Evolutionary conservation across 2,329 filamentous ascomycete genomes (phyloP).

Genomic region (Diaporthe velutina): DNA sequence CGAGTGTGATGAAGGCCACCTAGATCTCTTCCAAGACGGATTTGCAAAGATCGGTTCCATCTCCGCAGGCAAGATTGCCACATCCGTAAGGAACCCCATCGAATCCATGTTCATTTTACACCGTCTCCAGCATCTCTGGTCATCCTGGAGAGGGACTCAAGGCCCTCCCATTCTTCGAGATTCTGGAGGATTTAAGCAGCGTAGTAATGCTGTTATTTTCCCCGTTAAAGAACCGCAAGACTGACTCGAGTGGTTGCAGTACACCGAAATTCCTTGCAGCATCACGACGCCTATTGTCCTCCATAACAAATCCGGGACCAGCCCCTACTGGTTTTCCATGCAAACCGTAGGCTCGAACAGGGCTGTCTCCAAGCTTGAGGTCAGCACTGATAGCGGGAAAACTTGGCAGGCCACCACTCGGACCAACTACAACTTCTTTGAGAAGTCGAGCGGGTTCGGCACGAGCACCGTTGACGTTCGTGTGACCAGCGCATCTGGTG

Average conservation of each 20-base stretch:
- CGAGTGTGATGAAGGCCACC: constrained; percentile 55
- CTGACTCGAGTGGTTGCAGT: constrained; percentile 39
- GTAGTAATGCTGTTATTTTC: too few relatives aligned
- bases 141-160: not conserved
- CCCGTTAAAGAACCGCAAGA: not conserved
- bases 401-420: constrained; percentile 70
- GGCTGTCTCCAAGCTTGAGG: constrained; percentile 67
- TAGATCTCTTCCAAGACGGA: constrained; percentile 60
- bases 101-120: not conserved
- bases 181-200: not conserved
- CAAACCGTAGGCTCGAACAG: constrained; percentile 75
- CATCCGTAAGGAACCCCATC: constrained; percentile 40
- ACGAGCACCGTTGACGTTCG: constrained; percentile 65
- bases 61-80: constrained; percentile 51
- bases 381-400: constrained; percentile 70
- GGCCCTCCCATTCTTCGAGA: not conserved
- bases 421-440: constrained; percentile 72
- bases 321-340: constrained; percentile 62
- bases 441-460: constrained; percentile 69
- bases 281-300: constrained; percentile 57
- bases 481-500: constrained; percentile 66
- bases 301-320: constrained; percentile 59
- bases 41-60: constrained; percentile 54
- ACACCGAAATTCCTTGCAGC: constrained; percentile 54
- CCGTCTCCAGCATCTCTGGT: not conserved